Evolutionary conservation across 164 flowering plant species (phyloP).

Genomic region (Nymphaea thermarum): DNA sequence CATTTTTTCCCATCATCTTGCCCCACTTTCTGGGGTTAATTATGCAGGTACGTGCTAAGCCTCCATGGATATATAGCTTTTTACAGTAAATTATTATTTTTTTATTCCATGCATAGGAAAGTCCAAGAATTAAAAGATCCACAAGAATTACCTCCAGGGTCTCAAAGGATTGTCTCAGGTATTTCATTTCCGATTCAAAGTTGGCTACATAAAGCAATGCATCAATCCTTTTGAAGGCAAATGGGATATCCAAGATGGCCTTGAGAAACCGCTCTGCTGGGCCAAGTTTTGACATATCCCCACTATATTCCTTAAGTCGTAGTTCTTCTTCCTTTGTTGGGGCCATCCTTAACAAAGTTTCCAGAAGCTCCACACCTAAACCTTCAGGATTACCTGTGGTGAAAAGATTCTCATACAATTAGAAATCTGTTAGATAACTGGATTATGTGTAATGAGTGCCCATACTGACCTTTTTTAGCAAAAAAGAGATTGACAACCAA

Average conservation of each 20-base stretch:
- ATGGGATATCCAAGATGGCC: constrained; percentile 76
- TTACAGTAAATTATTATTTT: no score
- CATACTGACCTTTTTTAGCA: no score
- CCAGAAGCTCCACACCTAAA: constrained; percentile 81
- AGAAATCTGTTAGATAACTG: neutral
- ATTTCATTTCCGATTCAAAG: constrained; percentile 77
- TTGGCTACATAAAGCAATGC: constrained; percentile 92
- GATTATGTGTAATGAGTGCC: no score
- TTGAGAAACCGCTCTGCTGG: constrained; percentile 90
- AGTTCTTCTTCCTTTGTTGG: constrained; percentile 98
- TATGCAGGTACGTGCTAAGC: neutral
- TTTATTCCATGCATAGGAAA: neutral
- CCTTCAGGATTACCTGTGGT: constrained; percentile 70
- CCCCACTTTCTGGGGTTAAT: no score
- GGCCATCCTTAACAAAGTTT: constrained; percentile 94
- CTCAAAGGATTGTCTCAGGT: constrained; percentile 69
- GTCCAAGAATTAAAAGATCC: neutral
- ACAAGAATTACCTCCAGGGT: constrained; percentile 69
- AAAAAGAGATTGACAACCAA: no score
- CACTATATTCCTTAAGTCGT: constrained; percentile 68
- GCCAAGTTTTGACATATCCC: constrained; percentile 75
- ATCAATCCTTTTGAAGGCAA: constrained; percentile 92
- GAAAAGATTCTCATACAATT: neutral
- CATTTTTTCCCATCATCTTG: no score
- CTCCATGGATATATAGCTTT: neutral